phyloP scores from a whole-genome alignment of 139 green algal species.

The Chlamydomonas sp. region DNA sequence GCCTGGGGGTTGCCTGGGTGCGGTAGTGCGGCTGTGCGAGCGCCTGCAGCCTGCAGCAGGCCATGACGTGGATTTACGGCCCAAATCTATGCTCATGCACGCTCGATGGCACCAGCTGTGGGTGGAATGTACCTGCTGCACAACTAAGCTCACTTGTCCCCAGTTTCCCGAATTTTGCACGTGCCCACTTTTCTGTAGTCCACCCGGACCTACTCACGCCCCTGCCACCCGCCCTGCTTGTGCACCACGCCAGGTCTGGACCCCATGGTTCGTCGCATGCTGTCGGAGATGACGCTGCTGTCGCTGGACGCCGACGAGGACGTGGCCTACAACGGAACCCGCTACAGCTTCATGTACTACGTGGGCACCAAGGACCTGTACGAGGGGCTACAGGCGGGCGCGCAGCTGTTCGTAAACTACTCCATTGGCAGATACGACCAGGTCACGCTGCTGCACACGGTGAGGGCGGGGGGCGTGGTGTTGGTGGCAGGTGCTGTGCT shows the following conservation, averaged over 20 bases:
- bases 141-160: no score
- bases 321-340: neutral
- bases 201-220: no score
- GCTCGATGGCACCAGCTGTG: no score
- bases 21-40: no score
- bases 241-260: neutral
- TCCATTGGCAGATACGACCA: neutral
- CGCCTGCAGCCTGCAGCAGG: no score
- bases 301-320: neutral
- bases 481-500: neutral
- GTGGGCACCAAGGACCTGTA: neutral
- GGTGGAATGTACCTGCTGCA: no score
- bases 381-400: neutral
- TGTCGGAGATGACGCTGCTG: neutral
- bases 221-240: neutral
- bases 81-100: no score
- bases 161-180: no score
- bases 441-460: neutral
- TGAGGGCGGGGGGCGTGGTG: neutral
- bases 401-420: neutral
- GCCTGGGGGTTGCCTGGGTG: no score
- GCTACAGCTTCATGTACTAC: neutral
- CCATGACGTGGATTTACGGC: no score
- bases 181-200: no score
- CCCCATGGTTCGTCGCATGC: constrained; percentile 1